Evolutionary conservation across 176 grass and related monocot species (phyloP).

Genomic region (Avena insularis): DNA sequence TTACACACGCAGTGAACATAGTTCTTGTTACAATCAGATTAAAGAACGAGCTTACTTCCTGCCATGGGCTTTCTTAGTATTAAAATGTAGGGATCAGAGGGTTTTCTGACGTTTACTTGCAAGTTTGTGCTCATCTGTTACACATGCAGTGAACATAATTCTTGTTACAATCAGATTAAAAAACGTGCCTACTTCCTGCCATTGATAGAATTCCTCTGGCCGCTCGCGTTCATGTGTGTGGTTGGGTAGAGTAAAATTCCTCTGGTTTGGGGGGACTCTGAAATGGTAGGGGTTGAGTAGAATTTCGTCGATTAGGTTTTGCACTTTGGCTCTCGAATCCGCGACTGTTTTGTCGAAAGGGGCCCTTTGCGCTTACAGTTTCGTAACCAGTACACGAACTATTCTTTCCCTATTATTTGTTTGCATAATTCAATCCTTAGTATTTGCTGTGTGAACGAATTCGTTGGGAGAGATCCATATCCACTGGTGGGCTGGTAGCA

Average conservation of each 20-base stretch:
- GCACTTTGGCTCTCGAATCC: not conserved
- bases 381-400: not conserved
- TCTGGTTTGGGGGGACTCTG: not conserved
- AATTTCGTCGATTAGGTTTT: conserved; percentile 32
- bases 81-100: not conserved
- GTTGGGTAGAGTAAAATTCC: not conserved
- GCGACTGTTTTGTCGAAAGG: not conserved
- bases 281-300: not conserved
- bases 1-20: not conserved
- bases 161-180: not conserved
- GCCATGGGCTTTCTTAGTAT: no score
- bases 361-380: not conserved
- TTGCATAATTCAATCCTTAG: not conserved
- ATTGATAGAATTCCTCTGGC: not conserved
- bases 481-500: not conserved
- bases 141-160: not conserved
- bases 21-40: not conserved
- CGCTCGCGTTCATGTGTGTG: not conserved
- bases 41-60: not conserved
- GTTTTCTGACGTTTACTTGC: not conserved
- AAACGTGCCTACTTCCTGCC: not conserved
- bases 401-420: not conserved
- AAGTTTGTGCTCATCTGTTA: not conserved
- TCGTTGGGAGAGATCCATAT: not conserved
- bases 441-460: not conserved